These are phyloP conservation scores for Schrenkiella parvula DNA, from an alignment of 345 rosid species.

Conservation along the genomic window DNA sequence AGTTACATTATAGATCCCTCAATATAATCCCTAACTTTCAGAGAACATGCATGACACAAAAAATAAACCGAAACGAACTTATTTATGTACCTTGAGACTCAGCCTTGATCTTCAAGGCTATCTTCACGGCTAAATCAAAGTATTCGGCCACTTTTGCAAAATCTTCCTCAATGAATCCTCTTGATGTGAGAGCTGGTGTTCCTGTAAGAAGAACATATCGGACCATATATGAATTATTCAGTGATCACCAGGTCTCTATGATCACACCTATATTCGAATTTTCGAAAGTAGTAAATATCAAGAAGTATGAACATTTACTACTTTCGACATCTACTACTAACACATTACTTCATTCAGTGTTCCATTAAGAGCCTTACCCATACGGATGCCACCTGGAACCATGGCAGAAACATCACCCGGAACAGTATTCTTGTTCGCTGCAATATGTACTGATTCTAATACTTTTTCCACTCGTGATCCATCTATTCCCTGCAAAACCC, in stretches of 20 bases:
- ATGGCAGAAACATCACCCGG: slow-evolving; percentile 98
- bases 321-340: neutral
- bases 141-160: slow-evolving; percentile 85
- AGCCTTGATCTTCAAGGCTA: slow-evolving; percentile 78
- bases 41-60: neutral
- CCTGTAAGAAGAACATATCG: slow-evolving; percentile 40
- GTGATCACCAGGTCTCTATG: neutral
- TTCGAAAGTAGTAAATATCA: neutral
- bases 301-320: neutral
- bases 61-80: neutral
- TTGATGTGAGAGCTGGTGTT: slow-evolving; percentile 94
- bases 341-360: neutral
- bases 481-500: slow-evolving; percentile 66
- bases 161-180: slow-evolving; percentile 89
- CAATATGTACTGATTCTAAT: slow-evolving; percentile 80
- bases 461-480: slow-evolving; percentile 98
- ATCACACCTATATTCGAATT: neutral
- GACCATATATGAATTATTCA: neutral
- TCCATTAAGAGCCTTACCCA: slow-evolving; percentile 53
- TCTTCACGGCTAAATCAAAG: slow-evolving; percentile 76
- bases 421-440: slow-evolving; percentile 93
- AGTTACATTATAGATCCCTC: neutral
- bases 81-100: slow-evolving; percentile 51
- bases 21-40: neutral
- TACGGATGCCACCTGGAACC: slow-evolving; percentile 97